Evolutionary conservation across 1,139 yeast genomes (phyloP), one percentile per base, ranked within the genome.

Genomic region (Pneumocystis canis): DNA sequence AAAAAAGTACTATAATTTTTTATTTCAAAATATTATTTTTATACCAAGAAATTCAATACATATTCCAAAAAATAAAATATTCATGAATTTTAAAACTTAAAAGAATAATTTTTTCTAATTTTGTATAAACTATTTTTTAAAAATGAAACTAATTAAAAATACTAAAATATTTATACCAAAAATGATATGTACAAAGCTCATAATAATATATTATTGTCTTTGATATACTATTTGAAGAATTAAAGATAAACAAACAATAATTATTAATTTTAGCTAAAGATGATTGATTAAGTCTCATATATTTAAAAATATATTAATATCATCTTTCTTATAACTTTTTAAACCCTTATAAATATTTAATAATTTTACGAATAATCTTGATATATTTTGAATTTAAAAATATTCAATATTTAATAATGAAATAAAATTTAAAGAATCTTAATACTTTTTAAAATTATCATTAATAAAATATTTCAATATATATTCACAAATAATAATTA

Each of bases 371-470:
- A 87, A 72, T 89, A 95, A 67, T 89, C 97, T 73, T 90, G 96
- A 73, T 90, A 92, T 0, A 96, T 96, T 73, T 89, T 89, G 1
- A 95, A 85, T 69, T 87, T 88, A 61, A 97, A 95, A 70, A 89
- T 85, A 73, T 92, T 97, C 0, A 98, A 98, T 58, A 90, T 89
- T 73, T 92, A 96, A 72, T 92, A 94, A 72, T 92, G 98, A 67
- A 94, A 78, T 1, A 97, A 88, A 33, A 98, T 98, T 97, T 98
- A 92, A 67, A 92, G 77, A 59, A 92, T 87, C 70, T 89, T 31
- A 53, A 60, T 57, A 57, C n/a, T 16, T n/a, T n/a, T 56, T 47
- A 32, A 41, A 58, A 37, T 11, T 3, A 30, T 28, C 20, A 7
- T 59, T 41, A 14, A 6, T 40, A 30, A 9, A 28, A 56, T 28